Evolutionary conservation across 2,329 filamentous ascomycete genomes (phyloP).

Genomic region (Metarhizium robertsii): DNA sequence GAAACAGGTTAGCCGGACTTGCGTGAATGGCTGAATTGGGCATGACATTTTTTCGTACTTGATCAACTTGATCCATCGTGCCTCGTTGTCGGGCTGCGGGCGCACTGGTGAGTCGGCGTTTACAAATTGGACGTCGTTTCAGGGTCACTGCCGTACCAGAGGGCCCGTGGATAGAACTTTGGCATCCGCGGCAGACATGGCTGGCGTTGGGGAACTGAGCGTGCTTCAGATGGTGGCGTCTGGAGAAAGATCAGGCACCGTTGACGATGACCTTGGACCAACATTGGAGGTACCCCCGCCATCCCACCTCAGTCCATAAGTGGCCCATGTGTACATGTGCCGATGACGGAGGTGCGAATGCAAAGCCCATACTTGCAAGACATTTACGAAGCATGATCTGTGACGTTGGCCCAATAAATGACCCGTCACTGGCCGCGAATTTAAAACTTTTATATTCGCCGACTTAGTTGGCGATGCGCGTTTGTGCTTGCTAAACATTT

Average conservation of each 20-base stretch:
- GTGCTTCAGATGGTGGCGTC: background rate
- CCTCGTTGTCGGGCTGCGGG: slow-evolving; percentile 38
- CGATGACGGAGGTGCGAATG: no score
- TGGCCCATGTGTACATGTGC: no score
- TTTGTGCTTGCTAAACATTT: no score
- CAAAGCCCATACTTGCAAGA: no score
- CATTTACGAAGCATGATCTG: no score
- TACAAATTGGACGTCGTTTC: background rate
- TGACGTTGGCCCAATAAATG: no score
- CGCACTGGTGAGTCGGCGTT: background rate
- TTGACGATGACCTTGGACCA: background rate
- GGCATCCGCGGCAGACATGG: slow-evolving; percentile 32
- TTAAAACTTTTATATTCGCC: no score
- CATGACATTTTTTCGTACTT: slow-evolving; percentile 30
- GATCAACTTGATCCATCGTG: slow-evolving; percentile 50
- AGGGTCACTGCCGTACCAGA: slow-evolving; percentile 25
- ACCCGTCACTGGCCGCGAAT: no score
- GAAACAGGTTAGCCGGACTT: background rate
- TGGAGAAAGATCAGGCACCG: background rate
- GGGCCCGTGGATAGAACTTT: slow-evolving; percentile 35
- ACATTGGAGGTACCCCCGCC: no score
- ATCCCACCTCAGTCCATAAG: no score
- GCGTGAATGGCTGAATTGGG: slow-evolving; percentile 1
- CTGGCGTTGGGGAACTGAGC: background rate
- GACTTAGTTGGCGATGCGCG: no score